phyloP scores from a whole-genome alignment of 1,284 basidiomycete genomes.

The Ustilago sp. region DNA sequence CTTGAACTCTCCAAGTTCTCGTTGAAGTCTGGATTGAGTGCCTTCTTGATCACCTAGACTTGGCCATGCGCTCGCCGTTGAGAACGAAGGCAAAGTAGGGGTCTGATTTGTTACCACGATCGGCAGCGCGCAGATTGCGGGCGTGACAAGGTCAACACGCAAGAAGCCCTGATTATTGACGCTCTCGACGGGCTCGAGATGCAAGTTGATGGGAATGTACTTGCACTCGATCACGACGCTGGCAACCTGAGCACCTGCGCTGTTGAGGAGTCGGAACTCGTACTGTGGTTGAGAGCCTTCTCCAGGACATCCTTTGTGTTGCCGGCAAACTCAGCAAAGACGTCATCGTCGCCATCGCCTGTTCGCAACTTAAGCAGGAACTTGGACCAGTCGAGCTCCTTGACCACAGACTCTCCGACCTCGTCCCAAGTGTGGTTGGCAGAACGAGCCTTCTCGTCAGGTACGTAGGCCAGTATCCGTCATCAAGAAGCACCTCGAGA shows the following conservation, averaged over 20 bases:
- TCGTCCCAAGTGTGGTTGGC: slow-evolving; percentile 85
- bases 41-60: slow-evolving; percentile 78
- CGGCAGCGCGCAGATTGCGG: slow-evolving; percentile 81
- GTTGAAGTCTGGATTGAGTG: slow-evolving; percentile 73
- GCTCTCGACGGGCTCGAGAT: slow-evolving; percentile 87
- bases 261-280: slow-evolving; percentile 50
- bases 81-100: slow-evolving; percentile 89
- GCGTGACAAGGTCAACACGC: slow-evolving; percentile 84
- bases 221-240: slow-evolving; percentile 60
- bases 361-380: slow-evolving; percentile 77
- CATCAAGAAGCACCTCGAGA: slow-evolving; percentile 91
- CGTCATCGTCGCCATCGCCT: slow-evolving; percentile 59
- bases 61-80: slow-evolving; percentile 84
- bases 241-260: slow-evolving; percentile 40
- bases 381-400: slow-evolving; percentile 91
- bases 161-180: slow-evolving; percentile 93
- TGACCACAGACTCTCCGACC: slow-evolving; percentile 93
- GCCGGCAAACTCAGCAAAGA: slow-evolving; percentile 67
- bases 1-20: slow-evolving; percentile 62
- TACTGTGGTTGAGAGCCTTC: slow-evolving; percentile 52
- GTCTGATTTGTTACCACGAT: slow-evolving; percentile 82
- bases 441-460: slow-evolving; percentile 80
- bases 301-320: slow-evolving; percentile 66
- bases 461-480: slow-evolving; percentile 75
- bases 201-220: slow-evolving; percentile 89